Conservation (phyloP, 352 stramenopile genomes). For the Phytophthora tentaculata region DNA sequence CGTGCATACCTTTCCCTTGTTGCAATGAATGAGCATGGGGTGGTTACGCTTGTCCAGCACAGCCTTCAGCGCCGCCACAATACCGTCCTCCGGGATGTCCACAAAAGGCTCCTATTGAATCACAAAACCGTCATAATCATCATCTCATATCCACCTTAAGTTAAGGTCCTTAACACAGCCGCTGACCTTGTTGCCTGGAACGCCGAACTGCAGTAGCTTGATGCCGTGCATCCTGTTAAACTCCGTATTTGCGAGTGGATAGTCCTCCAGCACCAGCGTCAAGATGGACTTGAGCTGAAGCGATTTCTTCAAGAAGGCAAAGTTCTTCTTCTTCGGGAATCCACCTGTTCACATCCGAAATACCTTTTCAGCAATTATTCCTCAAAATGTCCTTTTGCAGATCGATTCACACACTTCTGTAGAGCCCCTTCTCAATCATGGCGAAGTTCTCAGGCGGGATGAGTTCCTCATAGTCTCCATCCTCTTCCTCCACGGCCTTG, state of each 20-base stretch:
- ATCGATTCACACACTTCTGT: conserved; percentile 62
- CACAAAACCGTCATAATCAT: conserved; percentile 1
- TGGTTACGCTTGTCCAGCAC: conserved; percentile 88
- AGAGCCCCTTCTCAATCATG: conserved; percentile 89
- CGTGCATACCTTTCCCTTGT: conserved; percentile 78
- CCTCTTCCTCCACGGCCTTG: conserved; percentile 67
- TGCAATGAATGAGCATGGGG: conserved; percentile 90
- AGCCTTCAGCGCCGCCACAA: conserved; percentile 72
- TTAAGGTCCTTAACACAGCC: too few relatives aligned
- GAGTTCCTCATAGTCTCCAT: conserved; percentile 81
- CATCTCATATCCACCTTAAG: neutral
- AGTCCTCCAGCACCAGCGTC: conserved; percentile 88
- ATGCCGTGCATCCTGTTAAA: conserved; percentile 86
- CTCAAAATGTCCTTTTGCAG: neutral
- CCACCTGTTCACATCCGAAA: conserved; percentile 43
- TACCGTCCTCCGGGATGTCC: conserved; percentile 84
- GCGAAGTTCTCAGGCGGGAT: conserved; percentile 90
- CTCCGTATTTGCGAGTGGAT: conserved; percentile 80
- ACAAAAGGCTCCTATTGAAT: conserved; percentile 78
- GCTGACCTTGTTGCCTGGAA: conserved; percentile 82
- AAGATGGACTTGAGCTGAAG: conserved; percentile 84
- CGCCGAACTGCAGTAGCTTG: conserved; percentile 83
- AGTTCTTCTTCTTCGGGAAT: conserved; percentile 92
- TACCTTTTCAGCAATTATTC: conserved; percentile 1
- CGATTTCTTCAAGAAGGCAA: conserved; percentile 81